A percentile compares a stretch with the other conserved stretches of the same genome.
These are phyloP conservation scores for Skeletonema tropicum DNA, from an alignment of 108 stramenopile species.

Conservation along the genomic window DNA sequence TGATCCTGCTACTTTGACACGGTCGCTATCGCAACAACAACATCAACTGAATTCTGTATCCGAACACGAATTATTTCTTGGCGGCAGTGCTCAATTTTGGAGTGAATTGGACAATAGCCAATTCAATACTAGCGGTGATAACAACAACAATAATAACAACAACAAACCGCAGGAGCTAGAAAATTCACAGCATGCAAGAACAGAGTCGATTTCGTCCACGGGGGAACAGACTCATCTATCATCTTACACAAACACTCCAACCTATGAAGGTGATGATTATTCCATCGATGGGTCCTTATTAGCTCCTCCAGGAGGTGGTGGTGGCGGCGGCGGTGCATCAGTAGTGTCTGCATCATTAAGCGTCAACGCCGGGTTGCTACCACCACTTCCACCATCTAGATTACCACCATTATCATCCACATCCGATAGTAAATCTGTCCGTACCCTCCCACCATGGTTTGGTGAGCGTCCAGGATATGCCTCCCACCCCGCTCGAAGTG, in stretches of 20 bases:
- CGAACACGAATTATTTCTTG: conserved; percentile 29
- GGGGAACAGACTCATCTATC: conserved; percentile 22
- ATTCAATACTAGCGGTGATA: background rate
- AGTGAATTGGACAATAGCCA: conserved; percentile 25
- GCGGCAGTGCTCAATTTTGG: conserved; percentile 20
- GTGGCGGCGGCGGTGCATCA: background rate
- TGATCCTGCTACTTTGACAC: background rate
- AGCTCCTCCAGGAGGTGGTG: background rate
- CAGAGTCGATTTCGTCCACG: conserved; percentile 28
- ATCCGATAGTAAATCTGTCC: conserved; percentile 30
- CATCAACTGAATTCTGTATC: conserved; percentile 28
- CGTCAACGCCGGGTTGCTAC: conserved; percentile 2
- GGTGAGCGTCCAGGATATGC: conserved; percentile 17
- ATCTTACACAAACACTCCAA: conserved; percentile 13
- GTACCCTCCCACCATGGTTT: conserved; percentile 38
- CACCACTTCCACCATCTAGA: conserved; percentile 17
- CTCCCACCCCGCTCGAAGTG: conserved; percentile 11
- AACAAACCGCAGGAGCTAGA: background rate
- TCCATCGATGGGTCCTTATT: conserved; percentile 16
- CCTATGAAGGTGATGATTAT: conserved; percentile 12
- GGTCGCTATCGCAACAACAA: conserved; percentile 6
- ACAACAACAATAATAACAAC: background rate
- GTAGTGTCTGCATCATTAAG: background rate
- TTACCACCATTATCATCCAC: conserved; percentile 13
- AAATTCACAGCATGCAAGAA: conserved; percentile 5